A percentile compares a stretch with the other conserved stretches of the same genome.
These are phyloP conservation scores for Trichoderma breve DNA, from an alignment of 2,329 filamentous ascomycete genomes.

Conservation along the genomic window DNA sequence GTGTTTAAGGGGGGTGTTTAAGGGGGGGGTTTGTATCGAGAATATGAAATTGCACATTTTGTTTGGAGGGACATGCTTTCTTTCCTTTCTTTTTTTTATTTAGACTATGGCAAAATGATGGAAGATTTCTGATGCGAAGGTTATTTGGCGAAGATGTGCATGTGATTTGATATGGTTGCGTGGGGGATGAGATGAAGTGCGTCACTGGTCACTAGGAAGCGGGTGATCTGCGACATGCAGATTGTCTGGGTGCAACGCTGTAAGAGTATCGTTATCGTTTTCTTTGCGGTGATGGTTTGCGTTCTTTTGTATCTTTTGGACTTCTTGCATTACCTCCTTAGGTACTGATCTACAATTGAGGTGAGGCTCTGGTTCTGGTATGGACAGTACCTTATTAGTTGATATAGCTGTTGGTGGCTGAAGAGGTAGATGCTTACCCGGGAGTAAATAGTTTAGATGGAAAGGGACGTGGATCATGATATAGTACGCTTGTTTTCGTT, in stretches of 20 bases:
- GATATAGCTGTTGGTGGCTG: not conserved
- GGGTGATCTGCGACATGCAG: conserved; percentile 20
- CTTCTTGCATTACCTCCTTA: no score
- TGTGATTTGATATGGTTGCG: not conserved
- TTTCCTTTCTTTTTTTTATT: not conserved
- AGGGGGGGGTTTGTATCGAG: not conserved
- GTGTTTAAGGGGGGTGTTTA: not conserved
- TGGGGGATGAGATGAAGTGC: not conserved
- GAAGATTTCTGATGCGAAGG: not conserved
- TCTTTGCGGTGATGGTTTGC: no score
- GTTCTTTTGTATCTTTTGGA: no score
- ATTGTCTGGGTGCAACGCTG: not conserved
- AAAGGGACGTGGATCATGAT: not conserved
- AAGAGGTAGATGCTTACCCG: not conserved
- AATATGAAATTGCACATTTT: not conserved
- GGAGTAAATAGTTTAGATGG: no score
- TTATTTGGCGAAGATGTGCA: not conserved
- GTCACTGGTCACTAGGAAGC: not conserved
- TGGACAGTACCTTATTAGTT: no score
- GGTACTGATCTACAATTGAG: not conserved
- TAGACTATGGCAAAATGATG: not conserved
- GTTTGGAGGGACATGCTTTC: not conserved
- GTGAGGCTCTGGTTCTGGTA: not conserved
- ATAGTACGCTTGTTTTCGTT: not conserved
- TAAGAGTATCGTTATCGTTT: not conserved